Evolutionary conservation across 345 rosid genomes (phyloP).

Genomic region (Gynandropsis gynandra): DNA sequence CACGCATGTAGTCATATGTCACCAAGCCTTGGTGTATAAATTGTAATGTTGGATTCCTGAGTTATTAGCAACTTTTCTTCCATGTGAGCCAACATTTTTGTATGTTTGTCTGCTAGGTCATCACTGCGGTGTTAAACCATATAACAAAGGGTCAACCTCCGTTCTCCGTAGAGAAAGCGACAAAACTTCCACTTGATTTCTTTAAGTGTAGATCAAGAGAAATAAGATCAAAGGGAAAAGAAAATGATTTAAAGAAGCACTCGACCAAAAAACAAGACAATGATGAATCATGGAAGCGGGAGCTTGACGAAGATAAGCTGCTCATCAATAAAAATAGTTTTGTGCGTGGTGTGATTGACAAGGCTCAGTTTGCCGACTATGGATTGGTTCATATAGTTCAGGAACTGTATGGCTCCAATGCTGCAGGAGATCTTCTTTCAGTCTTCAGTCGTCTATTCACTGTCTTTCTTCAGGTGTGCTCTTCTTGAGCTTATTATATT

Average conservation of each 20-base stretch:
- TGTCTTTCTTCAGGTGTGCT: conserved; percentile 72
- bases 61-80: not conserved
- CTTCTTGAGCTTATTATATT: conserved; percentile 4
- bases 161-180: conserved; percentile 70
- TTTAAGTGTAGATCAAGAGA: conserved; percentile 43
- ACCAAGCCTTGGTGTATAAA: conserved; percentile 12
- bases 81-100: conserved; percentile 14
- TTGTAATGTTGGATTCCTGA: conserved; percentile 1
- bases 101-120: conserved; percentile 40
- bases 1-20: conserved; percentile 9
- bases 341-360: conserved; percentile 90
- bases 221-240: conserved; percentile 15
- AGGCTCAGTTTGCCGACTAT: conserved; percentile 94
- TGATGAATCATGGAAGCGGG: conserved; percentile 26
- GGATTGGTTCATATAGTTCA: conserved; percentile 94
- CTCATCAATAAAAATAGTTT: conserved; percentile 56
- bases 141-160: conserved; percentile 71
- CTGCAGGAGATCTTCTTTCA: conserved; percentile 85
- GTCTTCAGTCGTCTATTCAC: conserved; percentile 86
- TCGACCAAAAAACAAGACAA: conserved; percentile 18
- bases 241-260: conserved; percentile 5
- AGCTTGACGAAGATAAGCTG: conserved; percentile 63
- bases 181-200: conserved; percentile 66
- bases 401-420: conserved; percentile 81
- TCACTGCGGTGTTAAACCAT: conserved; percentile 57